Base-by-base conservation (phyloP, 179 eudicot genomes). In the Patellifolia procumbens region DNA sequence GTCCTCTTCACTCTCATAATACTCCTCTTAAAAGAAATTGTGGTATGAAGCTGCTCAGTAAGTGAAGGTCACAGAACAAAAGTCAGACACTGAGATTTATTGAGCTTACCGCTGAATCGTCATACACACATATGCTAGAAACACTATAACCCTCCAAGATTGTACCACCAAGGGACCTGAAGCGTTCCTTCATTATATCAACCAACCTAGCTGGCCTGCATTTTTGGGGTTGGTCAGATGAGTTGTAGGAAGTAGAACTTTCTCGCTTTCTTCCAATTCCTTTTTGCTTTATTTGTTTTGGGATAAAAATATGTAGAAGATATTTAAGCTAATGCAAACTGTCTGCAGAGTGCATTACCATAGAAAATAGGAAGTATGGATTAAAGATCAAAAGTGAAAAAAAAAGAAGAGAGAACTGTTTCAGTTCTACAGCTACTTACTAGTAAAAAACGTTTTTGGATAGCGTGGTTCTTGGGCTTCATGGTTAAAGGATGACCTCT, bases 191-290 rank as follows among this genome's bases (percentile, higher is more conserved):
- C 91, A 90, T 79, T 39, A 85, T 83, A 72, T 95, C 98, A 24
- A 95, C 81, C 72, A 95, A 90, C 82, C 88, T 91, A 26, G 58
- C 88, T 66, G 99, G 99, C 86, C 99, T 95, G 78, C 67, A 84
- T 80, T 64, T 52, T 19, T 15, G 52, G 49, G 42, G 37, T 67
- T 66, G 43, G 32, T 39, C 53, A 56, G 10, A 68, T 68, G 32
- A 67, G 55, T 32, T 56, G 60, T 11, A n/a, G n/a, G 5, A 39
- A 34, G 24, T 32, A 9, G 28, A n/a, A n/a, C n/a, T 51, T 22
- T 49, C 2, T 63, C 70, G 11, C 32, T 1, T 26, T 22, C 8
- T 52, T 56, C 35, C 75, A 55, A 11, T 7, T 72, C n/a, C 35
- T 48, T 70, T 13, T 39, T 37, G 7, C 56, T 15, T 13, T 60